These are phyloP conservation scores for Leccinum huronense DNA, from an alignment of 1,284 basidiomycete species.

Conservation along the genomic window DNA sequence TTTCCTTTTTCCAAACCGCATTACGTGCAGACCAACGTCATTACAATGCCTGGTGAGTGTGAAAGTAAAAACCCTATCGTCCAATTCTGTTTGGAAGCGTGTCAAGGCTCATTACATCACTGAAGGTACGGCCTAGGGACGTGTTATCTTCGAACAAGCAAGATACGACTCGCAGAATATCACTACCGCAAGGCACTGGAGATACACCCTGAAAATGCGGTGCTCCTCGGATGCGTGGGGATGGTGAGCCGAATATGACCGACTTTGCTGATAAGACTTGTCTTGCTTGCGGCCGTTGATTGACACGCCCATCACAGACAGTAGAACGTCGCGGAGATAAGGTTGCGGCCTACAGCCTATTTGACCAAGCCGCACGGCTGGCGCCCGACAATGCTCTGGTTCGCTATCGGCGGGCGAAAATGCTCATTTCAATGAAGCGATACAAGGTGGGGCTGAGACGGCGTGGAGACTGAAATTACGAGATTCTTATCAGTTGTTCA, in stretches of 20 bases:
- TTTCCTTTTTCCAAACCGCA: conserved; percentile 86
- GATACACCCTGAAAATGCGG: conserved; percentile 90
- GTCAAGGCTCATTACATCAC: conserved; percentile 31
- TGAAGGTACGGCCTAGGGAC: conserved; percentile 93
- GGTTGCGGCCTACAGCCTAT: conserved; percentile 71
- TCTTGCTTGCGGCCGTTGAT: conserved; percentile 12
- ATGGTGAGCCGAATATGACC: conserved; percentile 54
- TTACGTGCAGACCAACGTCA: conserved; percentile 85
- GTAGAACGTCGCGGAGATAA: conserved; percentile 78
- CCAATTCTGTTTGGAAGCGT: conserved; percentile 1
- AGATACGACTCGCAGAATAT: conserved; percentile 87
- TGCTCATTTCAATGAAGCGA: conserved; percentile 78
- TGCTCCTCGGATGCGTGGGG: conserved; percentile 86
- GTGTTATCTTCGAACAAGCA: conserved; percentile 90
- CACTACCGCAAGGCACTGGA: conserved; percentile 88
- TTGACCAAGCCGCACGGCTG: conserved; percentile 73
- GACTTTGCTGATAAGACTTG: conserved; percentile 26
- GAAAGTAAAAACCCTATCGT: conserved; percentile 10
- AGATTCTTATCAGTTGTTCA: conserved; percentile 40
- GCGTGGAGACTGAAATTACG: conserved; percentile 18
- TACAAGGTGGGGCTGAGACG: conserved; percentile 62
- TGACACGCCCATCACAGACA: conserved; percentile 51
- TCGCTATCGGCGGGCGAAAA: conserved; percentile 86
- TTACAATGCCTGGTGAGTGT: conserved; percentile 89
- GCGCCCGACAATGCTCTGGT: conserved; percentile 85